These are phyloP conservation scores for Fusarium siculi DNA, from an alignment of 2,329 filamentous ascomycete species.

Conservation along the genomic window DNA sequence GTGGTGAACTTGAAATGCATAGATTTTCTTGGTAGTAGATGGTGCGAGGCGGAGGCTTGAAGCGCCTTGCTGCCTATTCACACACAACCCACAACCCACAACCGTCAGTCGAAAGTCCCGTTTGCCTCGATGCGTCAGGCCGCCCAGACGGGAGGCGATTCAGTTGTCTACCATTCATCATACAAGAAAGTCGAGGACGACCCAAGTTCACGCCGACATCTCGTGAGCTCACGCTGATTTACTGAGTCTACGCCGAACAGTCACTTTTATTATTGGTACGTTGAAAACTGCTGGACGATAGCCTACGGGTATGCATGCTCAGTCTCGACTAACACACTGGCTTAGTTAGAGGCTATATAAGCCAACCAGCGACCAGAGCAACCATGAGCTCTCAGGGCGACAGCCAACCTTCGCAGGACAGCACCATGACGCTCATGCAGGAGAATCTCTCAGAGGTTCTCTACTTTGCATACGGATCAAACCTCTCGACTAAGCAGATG, in stretches of 20 bases:
- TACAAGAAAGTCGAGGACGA: neutral
- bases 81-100: slow-evolving; percentile 23
- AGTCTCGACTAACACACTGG: neutral
- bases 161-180: slow-evolving; percentile 2
- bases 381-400: slow-evolving; percentile 47
- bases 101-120: slow-evolving; percentile 2
- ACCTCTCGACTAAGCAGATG: slow-evolving; percentile 76
- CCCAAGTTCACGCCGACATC: slow-evolving; percentile 14
- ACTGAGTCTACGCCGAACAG: slow-evolving; percentile 20
- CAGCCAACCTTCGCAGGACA: slow-evolving; percentile 51
- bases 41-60: slow-evolving; percentile 28
- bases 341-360: neutral
- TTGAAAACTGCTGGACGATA: neutral
- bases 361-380: neutral
- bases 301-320: neutral
- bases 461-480: slow-evolving; percentile 79
- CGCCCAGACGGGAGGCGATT: neutral
- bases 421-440: slow-evolving; percentile 49
- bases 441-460: slow-evolving; percentile 53
- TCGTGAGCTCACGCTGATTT: neutral
- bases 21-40: neutral
- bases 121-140: slow-evolving; percentile 14
- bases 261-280: neutral
- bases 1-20: neutral
- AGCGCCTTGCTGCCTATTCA: slow-evolving; percentile 38